Conservation (phyloP, 73 alveolate genomes). For the Stentor coeruleus region DNA sequence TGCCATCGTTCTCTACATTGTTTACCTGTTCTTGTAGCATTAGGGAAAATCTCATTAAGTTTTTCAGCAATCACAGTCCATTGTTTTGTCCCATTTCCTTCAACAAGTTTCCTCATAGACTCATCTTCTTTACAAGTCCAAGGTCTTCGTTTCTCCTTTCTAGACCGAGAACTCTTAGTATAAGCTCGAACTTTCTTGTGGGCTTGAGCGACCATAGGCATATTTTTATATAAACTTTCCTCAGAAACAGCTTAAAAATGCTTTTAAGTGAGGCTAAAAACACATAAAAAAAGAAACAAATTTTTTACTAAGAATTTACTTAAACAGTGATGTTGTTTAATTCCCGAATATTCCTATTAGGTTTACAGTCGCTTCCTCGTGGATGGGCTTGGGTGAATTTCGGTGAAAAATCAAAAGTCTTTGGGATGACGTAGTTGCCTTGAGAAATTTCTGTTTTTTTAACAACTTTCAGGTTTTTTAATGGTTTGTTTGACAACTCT, state of each 20-base stretch:
- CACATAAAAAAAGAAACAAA: too few relatives aligned
- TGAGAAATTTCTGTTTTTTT: not conserved
- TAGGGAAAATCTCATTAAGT: conserved; percentile 47
- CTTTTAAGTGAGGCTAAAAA: too few relatives aligned
- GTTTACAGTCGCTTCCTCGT: too few relatives aligned
- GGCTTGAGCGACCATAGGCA: too few relatives aligned
- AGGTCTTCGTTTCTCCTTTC: not conserved
- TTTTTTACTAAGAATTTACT: too few relatives aligned
- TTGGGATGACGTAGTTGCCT: not conserved
- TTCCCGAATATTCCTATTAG: too few relatives aligned
- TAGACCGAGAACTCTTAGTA: conserved; percentile 26
- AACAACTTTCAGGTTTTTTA: not conserved
- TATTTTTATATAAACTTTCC: too few relatives aligned
- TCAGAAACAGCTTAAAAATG: too few relatives aligned
- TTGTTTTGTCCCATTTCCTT: conserved; percentile 31
- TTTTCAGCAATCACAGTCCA: conserved; percentile 44
- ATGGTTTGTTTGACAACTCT: not conserved
- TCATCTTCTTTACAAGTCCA: not conserved
- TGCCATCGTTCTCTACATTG: conserved; percentile 91
- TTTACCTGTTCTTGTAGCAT: conserved; percentile 70
- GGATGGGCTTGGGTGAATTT: too few relatives aligned
- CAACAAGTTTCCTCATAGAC: not conserved
- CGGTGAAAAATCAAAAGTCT: not conserved
- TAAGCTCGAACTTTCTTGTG: too few relatives aligned
- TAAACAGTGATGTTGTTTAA: too few relatives aligned